phyloP scores from a whole-genome alignment of 805 yeast genomes.

The Lipomyces orientalis region DNA sequence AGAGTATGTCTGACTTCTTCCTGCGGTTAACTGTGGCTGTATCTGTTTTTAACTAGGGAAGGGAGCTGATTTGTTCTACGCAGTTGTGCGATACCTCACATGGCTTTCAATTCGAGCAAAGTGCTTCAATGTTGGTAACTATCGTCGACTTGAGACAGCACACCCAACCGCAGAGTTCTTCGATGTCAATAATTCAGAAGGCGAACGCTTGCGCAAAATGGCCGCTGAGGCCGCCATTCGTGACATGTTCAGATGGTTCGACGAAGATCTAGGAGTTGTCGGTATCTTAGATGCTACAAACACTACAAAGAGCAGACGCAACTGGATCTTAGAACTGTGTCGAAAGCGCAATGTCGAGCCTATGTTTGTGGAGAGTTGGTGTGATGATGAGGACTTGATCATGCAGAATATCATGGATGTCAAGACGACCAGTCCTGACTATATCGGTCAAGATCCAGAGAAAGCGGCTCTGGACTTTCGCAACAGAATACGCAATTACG shows the following conservation, averaged over 20 bases:
- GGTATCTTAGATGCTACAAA: constrained; percentile 95
- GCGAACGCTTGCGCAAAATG: constrained; percentile 63
- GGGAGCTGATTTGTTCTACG: not conserved
- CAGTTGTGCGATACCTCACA: constrained; percentile 80
- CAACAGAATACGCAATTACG: constrained; percentile 74
- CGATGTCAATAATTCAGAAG: constrained; percentile 68
- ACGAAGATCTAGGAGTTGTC: constrained; percentile 79
- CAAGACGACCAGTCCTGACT: constrained; percentile 85
- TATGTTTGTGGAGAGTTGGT: constrained; percentile 89
- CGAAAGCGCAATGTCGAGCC: constrained; percentile 77
- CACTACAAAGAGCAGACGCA: constrained; percentile 75
- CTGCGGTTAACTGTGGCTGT: not conserved
- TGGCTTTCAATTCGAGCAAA: constrained; percentile 90
- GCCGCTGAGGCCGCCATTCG: constrained; percentile 74
- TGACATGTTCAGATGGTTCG: constrained; percentile 88
- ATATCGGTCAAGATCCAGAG: constrained; percentile 68
- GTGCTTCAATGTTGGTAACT: constrained; percentile 87
- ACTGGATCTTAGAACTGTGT: constrained; percentile 62
- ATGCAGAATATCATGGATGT: constrained; percentile 83
- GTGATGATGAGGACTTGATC: constrained; percentile 80
- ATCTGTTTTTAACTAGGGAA: not conserved
- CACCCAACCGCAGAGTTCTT: constrained; percentile 81
- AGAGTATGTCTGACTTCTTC: constrained; percentile 52
- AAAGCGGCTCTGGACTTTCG: constrained; percentile 74
- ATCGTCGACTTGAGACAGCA: constrained; percentile 68